Conservation (phyloP, 768 basidiomycete genomes). For the Coprinellus micaceus region DNA sequence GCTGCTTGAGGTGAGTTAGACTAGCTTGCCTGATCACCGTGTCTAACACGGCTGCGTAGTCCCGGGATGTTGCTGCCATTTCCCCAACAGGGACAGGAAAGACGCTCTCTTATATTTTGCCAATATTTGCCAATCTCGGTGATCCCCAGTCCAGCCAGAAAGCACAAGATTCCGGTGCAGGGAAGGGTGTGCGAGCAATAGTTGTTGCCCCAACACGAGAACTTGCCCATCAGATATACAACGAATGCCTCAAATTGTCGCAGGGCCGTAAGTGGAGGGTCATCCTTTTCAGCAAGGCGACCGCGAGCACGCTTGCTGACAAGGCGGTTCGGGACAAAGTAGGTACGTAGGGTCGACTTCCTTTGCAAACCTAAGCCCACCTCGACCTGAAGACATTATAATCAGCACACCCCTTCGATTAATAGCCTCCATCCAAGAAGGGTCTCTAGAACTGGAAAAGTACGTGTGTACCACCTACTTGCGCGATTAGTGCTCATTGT, state of each 20-base stretch:
- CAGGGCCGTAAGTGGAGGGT: constrained; percentile 81
- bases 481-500: neutral
- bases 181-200: constrained; percentile 68
- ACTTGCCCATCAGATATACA: constrained; percentile 92
- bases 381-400: constrained; percentile 64
- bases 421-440: constrained; percentile 72
- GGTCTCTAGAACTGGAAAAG: constrained; percentile 68
- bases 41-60: constrained; percentile 34
- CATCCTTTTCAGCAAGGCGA: constrained; percentile 84
- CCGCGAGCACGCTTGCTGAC: constrained; percentile 75
- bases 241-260: constrained; percentile 81
- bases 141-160: constrained; percentile 43
- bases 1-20: constrained; percentile 59
- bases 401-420: constrained; percentile 91
- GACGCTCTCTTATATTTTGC: constrained; percentile 88
- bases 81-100: constrained; percentile 98
- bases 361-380: constrained; percentile 4
- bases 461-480: constrained; percentile 31
- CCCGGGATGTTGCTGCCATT: constrained; percentile 85
- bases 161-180: constrained; percentile 39
- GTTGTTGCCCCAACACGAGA: constrained; percentile 92
- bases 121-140: constrained; percentile 61
- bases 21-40: neutral
- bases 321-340: constrained; percentile 72
- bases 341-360: constrained; percentile 44